Evolutionary conservation across 768 basidiomycete species (phyloP).

Genomic region (Jaapia argillacea): DNA sequence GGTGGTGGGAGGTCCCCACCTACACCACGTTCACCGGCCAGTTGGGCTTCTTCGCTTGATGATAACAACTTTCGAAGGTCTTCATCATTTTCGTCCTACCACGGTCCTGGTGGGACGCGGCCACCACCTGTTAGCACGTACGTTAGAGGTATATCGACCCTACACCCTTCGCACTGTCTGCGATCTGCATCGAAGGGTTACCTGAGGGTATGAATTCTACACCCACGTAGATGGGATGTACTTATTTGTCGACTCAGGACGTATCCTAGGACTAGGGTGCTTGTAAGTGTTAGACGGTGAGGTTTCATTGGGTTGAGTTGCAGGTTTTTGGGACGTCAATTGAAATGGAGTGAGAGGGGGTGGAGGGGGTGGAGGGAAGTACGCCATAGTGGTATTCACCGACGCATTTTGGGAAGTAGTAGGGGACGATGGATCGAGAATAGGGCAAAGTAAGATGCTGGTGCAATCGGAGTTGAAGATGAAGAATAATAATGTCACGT

Average conservation of each 20-base stretch:
- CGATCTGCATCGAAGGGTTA: too few species aligned
- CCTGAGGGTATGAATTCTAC: too few species aligned
- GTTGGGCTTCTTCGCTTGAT: too few species aligned
- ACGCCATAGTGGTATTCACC: slow-evolving; percentile 97
- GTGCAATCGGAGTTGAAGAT: too few species aligned
- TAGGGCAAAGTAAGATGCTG: slow-evolving; percentile 38
- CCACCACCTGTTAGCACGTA: too few species aligned
- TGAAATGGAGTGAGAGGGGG: background rate
- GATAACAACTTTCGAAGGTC: too few species aligned
- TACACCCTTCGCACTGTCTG: too few species aligned
- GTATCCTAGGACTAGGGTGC: slow-evolving; percentile 91
- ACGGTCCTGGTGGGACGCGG: too few species aligned
- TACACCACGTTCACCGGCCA: too few species aligned
- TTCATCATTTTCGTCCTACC: too few species aligned
- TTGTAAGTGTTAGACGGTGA: slow-evolving; percentile 90
- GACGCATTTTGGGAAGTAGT: slow-evolving; percentile 90
- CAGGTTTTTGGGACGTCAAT: slow-evolving; percentile 29
- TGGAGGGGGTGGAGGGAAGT: slow-evolving; percentile 15
- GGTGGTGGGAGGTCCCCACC: too few species aligned
- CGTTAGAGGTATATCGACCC: too few species aligned
- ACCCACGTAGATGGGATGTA: slow-evolving; percentile 87
- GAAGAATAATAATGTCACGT: slow-evolving; percentile 54
- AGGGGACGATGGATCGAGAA: slow-evolving; percentile 86
- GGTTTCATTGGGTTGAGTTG: slow-evolving; percentile 99
- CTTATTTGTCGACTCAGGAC: slow-evolving; percentile 92